A percentile compares a stretch with the other conserved stretches of the same genome.
Conservation (phyloP, 2,329 filamentous ascomycete genomes). For the Hymenoscyphus infarciens region DNA sequence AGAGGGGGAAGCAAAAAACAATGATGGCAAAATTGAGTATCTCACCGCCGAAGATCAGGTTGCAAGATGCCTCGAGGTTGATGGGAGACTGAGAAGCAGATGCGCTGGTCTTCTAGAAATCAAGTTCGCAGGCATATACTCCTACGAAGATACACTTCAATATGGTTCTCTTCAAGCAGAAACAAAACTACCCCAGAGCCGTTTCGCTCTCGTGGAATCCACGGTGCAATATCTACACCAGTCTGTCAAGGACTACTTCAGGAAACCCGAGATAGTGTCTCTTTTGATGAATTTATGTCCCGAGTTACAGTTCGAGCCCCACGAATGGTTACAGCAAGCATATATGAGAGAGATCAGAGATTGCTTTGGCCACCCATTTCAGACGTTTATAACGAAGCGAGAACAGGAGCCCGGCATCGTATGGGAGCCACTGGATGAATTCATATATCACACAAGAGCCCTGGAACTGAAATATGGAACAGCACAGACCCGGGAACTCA, state of each 20-base stretch:
- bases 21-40: neutral
- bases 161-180: neutral
- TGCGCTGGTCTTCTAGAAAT: conserved; percentile 6
- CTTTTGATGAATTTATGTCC: neutral
- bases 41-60: neutral
- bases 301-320: neutral
- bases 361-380: neutral
- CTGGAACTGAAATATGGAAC: neutral
- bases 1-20: neutral
- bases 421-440: neutral
- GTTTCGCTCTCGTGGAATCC: neutral
- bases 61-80: neutral
- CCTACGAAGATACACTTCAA: neutral
- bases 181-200: neutral
- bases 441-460: neutral
- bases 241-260: neutral
- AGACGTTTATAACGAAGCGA: neutral
- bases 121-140: neutral
- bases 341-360: neutral
- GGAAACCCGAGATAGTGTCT: neutral
- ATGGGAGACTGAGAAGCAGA: neutral
- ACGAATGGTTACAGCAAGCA: neutral
- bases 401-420: neutral
- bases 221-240: neutral
- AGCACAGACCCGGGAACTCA: neutral